These are phyloP conservation scores for Moniliophthora roreri DNA, from an alignment of 1,284 basidiomycete species.

Conservation along the genomic window DNA sequence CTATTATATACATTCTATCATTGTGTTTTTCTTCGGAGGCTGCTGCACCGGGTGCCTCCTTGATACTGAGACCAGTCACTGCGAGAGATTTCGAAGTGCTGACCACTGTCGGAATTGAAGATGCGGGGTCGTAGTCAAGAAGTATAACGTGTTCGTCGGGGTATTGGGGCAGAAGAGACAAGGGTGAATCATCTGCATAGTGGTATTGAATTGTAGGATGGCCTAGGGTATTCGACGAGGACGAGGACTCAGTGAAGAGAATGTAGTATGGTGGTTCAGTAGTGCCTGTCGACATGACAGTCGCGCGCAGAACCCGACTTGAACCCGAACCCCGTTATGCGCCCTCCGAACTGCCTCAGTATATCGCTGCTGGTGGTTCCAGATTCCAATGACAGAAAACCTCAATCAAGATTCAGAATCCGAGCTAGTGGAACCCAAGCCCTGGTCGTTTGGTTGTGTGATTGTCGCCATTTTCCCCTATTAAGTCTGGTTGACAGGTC, in stretches of 20 bases:
- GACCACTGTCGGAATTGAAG: conserved; percentile 41
- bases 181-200: conserved; percentile 73
- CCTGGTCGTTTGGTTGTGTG: neutral
- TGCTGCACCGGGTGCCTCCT: conserved; percentile 70
- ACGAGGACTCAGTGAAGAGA: conserved; percentile 54
- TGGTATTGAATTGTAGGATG: conserved; percentile 80
- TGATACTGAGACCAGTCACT: conserved; percentile 58
- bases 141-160: conserved; percentile 69
- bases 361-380: no score
- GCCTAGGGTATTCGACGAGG: conserved; percentile 47
- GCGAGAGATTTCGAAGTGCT: conserved; percentile 64
- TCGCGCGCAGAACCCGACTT: neutral
- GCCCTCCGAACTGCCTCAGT: no score
- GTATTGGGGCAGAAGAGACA: conserved; percentile 54
- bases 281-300: no score
- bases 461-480: conserved; percentile 1
- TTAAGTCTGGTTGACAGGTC: neutral
- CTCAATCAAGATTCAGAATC: neutral
- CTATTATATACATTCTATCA: conserved; percentile 71
- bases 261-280: conserved; percentile 57
- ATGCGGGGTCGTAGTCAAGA: conserved; percentile 57
- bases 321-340: no score
- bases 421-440: neutral
- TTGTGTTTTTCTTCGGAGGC: conserved; percentile 52
- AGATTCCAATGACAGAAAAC: no score